Conservation (phyloP, 345 rosid genomes). For the Eucalyptus viminalis region DNA sequence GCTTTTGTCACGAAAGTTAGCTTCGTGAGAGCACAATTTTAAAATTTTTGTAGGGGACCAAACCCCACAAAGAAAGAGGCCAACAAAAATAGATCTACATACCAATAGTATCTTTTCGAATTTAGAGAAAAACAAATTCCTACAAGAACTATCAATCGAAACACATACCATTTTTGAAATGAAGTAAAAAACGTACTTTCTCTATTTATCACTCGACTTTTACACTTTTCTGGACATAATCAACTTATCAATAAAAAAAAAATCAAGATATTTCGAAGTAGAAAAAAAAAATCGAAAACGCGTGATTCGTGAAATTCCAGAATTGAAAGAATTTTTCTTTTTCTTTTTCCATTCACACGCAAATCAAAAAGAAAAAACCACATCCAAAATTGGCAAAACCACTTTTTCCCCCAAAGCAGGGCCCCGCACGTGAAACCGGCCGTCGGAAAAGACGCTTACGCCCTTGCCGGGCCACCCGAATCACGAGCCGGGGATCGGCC, state of each 20-base stretch:
- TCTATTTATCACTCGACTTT: neutral
- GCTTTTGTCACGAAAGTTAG: too few species aligned
- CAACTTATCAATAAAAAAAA: neutral
- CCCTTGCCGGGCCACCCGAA: neutral
- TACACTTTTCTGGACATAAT: neutral
- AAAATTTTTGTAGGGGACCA: neutral
- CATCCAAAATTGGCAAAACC: neutral
- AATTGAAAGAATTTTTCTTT: neutral
- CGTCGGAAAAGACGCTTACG: neutral
- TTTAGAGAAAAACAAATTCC: too few species aligned
- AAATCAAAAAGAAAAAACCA: neutral
- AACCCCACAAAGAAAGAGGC: neutral
- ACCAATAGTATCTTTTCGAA: neutral
- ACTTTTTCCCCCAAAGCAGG: neutral
- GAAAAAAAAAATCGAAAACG: neutral
- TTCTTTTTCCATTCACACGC: neutral
- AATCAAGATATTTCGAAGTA: neutral
- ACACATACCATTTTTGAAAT: neutral
- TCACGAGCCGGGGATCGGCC: neutral
- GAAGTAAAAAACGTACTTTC: neutral
- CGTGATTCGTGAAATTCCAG: neutral
- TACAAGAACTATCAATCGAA: rapidly evolving
- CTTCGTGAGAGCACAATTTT: too few species aligned
- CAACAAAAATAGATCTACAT: neutral
- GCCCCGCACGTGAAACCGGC: neutral